These are phyloP conservation scores for Cynanchum wilfordii DNA, from an alignment of 257 asterid species.

Conservation along the genomic window DNA sequence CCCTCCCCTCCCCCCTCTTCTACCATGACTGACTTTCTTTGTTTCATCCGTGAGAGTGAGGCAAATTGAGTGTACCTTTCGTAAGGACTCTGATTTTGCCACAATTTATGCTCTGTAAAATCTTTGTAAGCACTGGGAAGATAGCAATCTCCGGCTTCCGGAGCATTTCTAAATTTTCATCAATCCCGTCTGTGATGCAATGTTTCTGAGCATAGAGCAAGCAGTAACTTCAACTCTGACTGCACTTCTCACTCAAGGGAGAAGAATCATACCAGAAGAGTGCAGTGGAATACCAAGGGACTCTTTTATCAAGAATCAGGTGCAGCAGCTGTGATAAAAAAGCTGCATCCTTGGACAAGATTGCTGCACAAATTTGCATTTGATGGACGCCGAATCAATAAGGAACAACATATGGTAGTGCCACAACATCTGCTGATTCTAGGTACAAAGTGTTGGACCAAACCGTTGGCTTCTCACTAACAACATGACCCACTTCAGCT, in stretches of 20 bases:
- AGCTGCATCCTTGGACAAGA: conserved; percentile 6
- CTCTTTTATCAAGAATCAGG: conserved; percentile 8
- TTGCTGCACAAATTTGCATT: conserved; percentile 1
- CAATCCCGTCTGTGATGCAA: background rate
- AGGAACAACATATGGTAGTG: conserved; percentile 78
- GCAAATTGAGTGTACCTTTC: background rate
- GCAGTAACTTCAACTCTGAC: conserved; percentile 1
- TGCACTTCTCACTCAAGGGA: background rate
- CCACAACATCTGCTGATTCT: conserved; percentile 55
- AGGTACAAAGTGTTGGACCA: conserved; percentile 63
- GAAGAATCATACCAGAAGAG: conserved; percentile 4
- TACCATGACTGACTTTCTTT: conserved; percentile 5
- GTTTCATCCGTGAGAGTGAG: conserved; percentile 14
- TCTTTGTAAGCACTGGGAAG: background rate
- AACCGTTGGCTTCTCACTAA: conserved; percentile 30
- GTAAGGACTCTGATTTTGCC: background rate
- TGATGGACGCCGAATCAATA: conserved; percentile 36
- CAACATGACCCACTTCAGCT: conserved; percentile 20
- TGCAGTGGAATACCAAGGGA: background rate
- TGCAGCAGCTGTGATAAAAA: background rate
- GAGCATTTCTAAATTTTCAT: background rate
- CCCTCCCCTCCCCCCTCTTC: conserved; percentile 12
- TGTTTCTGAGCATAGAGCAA: background rate
- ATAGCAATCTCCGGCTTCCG: background rate
- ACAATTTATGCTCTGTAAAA: too few relatives aligned